Percentiles rank a stretch among this genome's conserved stretches.
phyloP scores from a whole-genome alignment of 768 basidiomycete genomes.

The Mycena galopus region DNA sequence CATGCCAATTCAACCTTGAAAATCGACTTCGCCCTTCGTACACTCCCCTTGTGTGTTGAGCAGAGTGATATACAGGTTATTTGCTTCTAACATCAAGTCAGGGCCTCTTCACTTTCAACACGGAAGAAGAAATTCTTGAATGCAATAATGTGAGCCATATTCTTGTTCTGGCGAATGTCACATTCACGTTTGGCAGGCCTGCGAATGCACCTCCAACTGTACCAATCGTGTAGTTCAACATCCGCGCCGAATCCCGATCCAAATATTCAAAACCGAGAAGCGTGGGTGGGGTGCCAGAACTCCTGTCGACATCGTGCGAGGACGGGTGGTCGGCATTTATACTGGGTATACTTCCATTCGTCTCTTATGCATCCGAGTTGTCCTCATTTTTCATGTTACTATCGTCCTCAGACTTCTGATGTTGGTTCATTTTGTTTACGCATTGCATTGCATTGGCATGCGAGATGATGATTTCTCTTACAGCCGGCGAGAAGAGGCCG shows the following conservation, averaged over 20 bases:
- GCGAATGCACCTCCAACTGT: conserved; percentile 46
- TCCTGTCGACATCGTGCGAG: conserved; percentile 40
- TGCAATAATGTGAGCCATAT: conserved; percentile 22
- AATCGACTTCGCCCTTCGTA: too few species aligned
- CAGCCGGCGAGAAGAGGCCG: conserved; percentile 61
- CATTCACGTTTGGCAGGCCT: conserved; percentile 33
- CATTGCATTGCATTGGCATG: neutral
- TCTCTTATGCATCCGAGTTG: too few species aligned
- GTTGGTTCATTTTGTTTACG: conserved; percentile 46
- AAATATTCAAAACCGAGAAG: conserved; percentile 59
- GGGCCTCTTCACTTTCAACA: conserved; percentile 29
- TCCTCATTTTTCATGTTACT: neutral
- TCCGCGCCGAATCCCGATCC: conserved; percentile 56
- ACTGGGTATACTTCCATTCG: conserved; percentile 69
- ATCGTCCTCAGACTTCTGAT: conserved; percentile 55
- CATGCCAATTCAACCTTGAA: neutral
- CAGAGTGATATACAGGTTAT: too few species aligned
- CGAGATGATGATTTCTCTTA: neutral
- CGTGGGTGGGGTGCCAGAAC: conserved; percentile 64
- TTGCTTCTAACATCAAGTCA: neutral
- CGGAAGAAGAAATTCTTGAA: conserved; percentile 25
- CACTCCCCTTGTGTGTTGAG: too few species aligned
- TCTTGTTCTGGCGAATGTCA: neutral
- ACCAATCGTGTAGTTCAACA: conserved; percentile 60
- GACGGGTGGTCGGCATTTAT: conserved; percentile 70